Conservation (phyloP, 1,139 yeast genomes). For the Protomyces pachydermus region DNA sequence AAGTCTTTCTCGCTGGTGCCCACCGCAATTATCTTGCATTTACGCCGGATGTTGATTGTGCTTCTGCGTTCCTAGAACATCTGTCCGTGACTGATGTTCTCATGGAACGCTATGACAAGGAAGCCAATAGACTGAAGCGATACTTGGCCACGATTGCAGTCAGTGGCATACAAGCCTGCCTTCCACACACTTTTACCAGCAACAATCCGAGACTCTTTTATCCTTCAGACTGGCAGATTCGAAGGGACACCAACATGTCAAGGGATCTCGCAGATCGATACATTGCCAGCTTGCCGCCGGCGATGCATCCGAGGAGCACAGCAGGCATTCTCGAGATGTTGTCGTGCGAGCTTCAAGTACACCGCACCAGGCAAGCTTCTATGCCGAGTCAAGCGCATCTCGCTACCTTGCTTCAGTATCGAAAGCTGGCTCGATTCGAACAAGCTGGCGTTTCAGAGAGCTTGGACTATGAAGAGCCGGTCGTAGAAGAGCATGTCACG, state of each 20-base stretch:
- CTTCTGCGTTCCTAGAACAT: constrained; percentile 5
- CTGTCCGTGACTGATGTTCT: constrained; percentile 11
- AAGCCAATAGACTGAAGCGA: neutral
- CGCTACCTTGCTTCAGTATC: neutral
- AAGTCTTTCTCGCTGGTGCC: constrained; percentile 19
- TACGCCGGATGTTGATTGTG: neutral
- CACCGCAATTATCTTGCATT: constrained; percentile 26
- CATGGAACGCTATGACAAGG: neutral
- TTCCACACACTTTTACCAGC: neutral
- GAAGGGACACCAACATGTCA: neutral
- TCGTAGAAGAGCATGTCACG: neutral
- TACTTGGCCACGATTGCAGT: neutral
- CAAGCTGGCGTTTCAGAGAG: neutral
- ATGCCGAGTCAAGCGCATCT: neutral
- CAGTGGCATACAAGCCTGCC: neutral
- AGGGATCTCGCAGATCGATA: neutral
- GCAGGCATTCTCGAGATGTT: neutral
- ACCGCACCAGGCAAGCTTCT: neutral
- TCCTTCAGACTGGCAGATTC: neutral
- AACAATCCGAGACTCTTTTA: neutral
- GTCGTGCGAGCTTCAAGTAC: neutral
- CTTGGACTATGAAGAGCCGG: neutral
- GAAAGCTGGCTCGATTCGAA: neutral
- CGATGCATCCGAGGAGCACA: neutral
- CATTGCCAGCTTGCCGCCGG: neutral